phyloP scores from a whole-genome alignment of 805 yeast genomes.

The Dipodascopsis tothii region DNA sequence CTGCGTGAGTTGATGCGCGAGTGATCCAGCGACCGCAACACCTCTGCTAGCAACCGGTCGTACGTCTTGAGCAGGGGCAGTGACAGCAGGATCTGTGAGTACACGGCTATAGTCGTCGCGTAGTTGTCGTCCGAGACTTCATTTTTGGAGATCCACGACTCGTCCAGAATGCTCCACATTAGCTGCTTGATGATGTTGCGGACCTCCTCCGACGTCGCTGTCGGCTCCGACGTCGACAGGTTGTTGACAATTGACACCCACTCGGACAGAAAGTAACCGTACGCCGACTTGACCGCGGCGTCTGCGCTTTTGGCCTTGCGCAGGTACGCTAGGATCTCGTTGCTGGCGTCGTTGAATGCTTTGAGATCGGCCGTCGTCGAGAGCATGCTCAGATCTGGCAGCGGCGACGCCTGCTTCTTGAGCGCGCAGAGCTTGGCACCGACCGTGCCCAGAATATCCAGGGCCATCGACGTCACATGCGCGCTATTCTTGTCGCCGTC shows the following conservation, averaged over 20 bases:
- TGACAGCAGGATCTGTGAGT: conserved; percentile 12
- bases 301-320: conserved; percentile 11
- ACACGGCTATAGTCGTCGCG: conserved; percentile 26
- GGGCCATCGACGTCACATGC: conserved; percentile 42
- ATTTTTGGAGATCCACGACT: not conserved
- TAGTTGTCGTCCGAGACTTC: conserved; percentile 8
- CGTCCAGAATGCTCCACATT: not conserved
- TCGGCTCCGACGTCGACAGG: conserved; percentile 3
- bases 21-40: conserved; percentile 44
- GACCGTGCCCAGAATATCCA: conserved; percentile 56
- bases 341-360: not conserved
- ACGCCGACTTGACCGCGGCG: conserved; percentile 12
- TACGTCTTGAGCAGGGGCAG: conserved; percentile 31
- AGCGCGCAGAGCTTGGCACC: conserved; percentile 41
- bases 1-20: conserved; percentile 48
- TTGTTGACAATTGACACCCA: conserved; percentile 9
- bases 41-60: conserved; percentile 45
- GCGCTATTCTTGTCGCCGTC: conserved; percentile 36
- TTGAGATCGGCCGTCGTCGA: conserved; percentile 5
- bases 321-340: conserved; percentile 15
- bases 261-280: conserved; percentile 7
- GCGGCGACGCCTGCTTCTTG: not conserved
- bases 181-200: not conserved
- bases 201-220: not conserved
- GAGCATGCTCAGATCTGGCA: conserved; percentile 1